A percentile compares a stretch with the other conserved stretches of the same genome.
phyloP scores from a whole-genome alignment of 1,284 basidiomycete species.

The Athelia psychrophila region DNA sequence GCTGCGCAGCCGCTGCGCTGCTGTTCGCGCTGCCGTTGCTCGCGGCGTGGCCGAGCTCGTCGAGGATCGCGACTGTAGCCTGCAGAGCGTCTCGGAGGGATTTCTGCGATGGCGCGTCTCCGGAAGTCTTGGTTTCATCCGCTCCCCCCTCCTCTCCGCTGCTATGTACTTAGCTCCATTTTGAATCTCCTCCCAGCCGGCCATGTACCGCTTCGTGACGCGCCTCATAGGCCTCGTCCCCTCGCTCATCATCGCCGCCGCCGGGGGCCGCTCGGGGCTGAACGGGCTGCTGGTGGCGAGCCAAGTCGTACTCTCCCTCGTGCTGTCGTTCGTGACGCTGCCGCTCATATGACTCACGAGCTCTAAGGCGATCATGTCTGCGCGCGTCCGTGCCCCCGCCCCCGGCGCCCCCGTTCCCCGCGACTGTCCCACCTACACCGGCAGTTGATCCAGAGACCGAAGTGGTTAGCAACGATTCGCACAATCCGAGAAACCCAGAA shows the following conservation, averaged over 20 bases:
- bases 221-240: conserved; percentile 75
- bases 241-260: conserved; percentile 64
- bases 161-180: too few species aligned
- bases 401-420: too few species aligned
- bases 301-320: conserved; percentile 75
- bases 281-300: conserved; percentile 74
- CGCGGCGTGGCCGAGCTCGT: conserved; percentile 78
- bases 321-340: conserved; percentile 75
- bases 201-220: conserved; percentile 72
- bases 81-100: conserved; percentile 86
- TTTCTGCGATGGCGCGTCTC: conserved; percentile 82
- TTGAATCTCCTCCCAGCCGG: conserved; percentile 45
- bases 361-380: conserved; percentile 57
- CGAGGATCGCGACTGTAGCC: conserved; percentile 79
- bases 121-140: conserved; percentile 33
- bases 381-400: too few species aligned
- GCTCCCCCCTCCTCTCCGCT: too few species aligned
- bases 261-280: conserved; percentile 66
- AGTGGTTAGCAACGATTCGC: too few species aligned
- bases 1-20: conserved; percentile 56
- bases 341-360: conserved; percentile 67
- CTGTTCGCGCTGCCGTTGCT: conserved; percentile 77
- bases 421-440: too few species aligned
- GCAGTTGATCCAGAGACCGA: too few species aligned
- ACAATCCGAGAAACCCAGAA: not conserved